Conservation (phyloP, 2,329 filamentous ascomycete species). For the Aspergillus flavus region DNA sequence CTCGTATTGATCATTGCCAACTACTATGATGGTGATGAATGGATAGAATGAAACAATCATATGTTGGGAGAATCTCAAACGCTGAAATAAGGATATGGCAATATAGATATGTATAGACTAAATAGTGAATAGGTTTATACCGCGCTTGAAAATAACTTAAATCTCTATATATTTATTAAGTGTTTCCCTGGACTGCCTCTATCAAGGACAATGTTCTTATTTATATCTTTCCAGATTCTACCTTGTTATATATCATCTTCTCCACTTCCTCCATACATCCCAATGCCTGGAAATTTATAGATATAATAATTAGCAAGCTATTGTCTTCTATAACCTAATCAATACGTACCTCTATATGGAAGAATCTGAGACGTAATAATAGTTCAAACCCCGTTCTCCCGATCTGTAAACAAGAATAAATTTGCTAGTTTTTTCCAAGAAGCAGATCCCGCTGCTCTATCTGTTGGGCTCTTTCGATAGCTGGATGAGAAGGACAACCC, state of each 20-base stretch:
- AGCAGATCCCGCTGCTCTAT: slow-evolving; percentile 51
- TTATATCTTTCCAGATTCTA: neutral
- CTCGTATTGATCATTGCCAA: no score
- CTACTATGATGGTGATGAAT: no score
- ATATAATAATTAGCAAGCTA: neutral
- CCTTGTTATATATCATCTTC: slow-evolving; percentile 1
- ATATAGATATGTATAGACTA: no score
- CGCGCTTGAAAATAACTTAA: no score
- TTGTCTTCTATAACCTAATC: no score
- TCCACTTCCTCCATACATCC: neutral
- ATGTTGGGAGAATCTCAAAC: no score
- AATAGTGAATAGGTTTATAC: no score
- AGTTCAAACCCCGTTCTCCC: slow-evolving; percentile 58
- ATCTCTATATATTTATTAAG: no score
- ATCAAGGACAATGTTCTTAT: neutral
- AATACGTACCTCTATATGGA: slow-evolving; percentile 43
- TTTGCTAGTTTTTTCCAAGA: slow-evolving; percentile 61
- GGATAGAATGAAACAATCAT: no score
- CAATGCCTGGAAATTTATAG: neutral
- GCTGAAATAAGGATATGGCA: no score
- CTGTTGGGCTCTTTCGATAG: slow-evolving; percentile 47
- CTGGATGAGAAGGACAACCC: slow-evolving; percentile 59
- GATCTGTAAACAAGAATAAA: slow-evolving; percentile 62
- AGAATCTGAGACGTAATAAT: slow-evolving; percentile 55
- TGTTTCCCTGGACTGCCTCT: no score